phyloP scores from a whole-genome alignment of 2,329 filamentous ascomycete species.

The Leptoxyphium fumago region DNA sequence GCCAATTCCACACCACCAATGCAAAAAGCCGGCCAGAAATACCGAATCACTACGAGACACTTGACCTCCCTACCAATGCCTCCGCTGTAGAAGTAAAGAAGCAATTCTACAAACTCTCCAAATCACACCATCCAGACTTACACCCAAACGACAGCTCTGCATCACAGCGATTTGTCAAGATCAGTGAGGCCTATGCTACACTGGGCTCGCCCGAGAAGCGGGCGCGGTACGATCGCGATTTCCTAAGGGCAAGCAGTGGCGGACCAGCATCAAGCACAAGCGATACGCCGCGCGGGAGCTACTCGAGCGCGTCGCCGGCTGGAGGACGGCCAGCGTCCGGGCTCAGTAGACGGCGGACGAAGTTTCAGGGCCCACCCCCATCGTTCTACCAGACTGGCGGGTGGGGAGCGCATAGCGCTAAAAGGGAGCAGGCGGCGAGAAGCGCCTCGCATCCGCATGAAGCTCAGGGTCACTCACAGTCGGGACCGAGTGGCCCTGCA shows the following conservation, averaged over 20 bases:
- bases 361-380: slow-evolving; percentile 75
- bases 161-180: slow-evolving; percentile 47
- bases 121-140: slow-evolving; percentile 81
- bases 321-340: slow-evolving; percentile 69
- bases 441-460: slow-evolving; percentile 17
- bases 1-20: slow-evolving; percentile 32
- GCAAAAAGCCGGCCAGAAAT: slow-evolving; percentile 10
- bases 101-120: slow-evolving; percentile 84
- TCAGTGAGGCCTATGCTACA: slow-evolving; percentile 15
- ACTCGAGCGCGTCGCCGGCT: slow-evolving; percentile 41
- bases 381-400: slow-evolving; percentile 74
- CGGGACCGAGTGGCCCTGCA: slow-evolving; percentile 8
- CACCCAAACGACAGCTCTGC: slow-evolving; percentile 65
- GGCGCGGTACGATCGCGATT: slow-evolving; percentile 63
- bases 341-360: slow-evolving; percentile 57
- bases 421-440: slow-evolving; percentile 34
- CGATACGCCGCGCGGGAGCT: slow-evolving; percentile 42
- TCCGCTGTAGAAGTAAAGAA: slow-evolving; percentile 71
- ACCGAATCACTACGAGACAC: slow-evolving; percentile 65
- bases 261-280: slow-evolving; percentile 16
- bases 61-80: slow-evolving; percentile 57
- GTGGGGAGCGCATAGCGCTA: slow-evolving; percentile 52
- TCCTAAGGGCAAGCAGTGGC: slow-evolving; percentile 25
- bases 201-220: slow-evolving; percentile 45
- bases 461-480: slow-evolving; percentile 9